Percentiles rank a stretch among this genome's conserved stretches.
These are phyloP conservation scores for Sporothrix phasma DNA, from an alignment of 2,329 filamentous ascomycete genomes.

Conservation along the genomic window DNA sequence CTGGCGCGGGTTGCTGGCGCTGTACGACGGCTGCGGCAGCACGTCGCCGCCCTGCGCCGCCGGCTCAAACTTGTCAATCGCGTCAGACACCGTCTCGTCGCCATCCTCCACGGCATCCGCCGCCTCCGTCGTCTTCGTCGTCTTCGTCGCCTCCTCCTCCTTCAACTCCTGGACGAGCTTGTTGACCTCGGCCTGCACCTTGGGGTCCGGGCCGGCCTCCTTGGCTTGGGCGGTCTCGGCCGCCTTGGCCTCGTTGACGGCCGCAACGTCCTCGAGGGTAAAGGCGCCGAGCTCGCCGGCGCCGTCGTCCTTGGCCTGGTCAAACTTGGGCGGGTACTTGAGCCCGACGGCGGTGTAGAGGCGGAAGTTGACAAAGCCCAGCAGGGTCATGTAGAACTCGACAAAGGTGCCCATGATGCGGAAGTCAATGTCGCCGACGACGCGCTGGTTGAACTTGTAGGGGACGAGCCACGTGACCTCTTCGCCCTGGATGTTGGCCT, in stretches of 20 bases:
- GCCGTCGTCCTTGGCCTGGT: slow-evolving; percentile 74
- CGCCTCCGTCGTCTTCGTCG: slow-evolving; percentile 36
- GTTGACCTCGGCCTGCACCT: slow-evolving; percentile 55
- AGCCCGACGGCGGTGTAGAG: slow-evolving; percentile 85
- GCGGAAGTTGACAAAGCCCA: slow-evolving; percentile 93
- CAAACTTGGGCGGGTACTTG: slow-evolving; percentile 93
- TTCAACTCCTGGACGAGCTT: slow-evolving; percentile 61
- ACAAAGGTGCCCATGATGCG: slow-evolving; percentile 99
- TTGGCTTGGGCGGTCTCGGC: slow-evolving; percentile 32
- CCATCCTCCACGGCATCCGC: slow-evolving; percentile 32
- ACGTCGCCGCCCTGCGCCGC: slow-evolving; percentile 76
- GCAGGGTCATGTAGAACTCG: slow-evolving; percentile 94
- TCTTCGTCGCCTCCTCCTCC: slow-evolving; percentile 26
- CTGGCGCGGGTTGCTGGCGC: slow-evolving; percentile 56
- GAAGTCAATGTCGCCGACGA: slow-evolving; percentile 92
- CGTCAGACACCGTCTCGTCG: slow-evolving; percentile 42
- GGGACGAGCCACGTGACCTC: slow-evolving; percentile 95
- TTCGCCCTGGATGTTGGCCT: slow-evolving; percentile 93
- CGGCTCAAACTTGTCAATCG: slow-evolving; percentile 87
- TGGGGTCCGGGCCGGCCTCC: slow-evolving; percentile 42
- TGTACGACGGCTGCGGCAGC: slow-evolving; percentile 64
- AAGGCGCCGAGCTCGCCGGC: slow-evolving; percentile 87
- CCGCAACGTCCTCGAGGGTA: slow-evolving; percentile 67
- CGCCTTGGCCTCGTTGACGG: slow-evolving; percentile 49
- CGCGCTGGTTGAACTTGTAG: slow-evolving; percentile 93